Evolutionary conservation across 768 basidiomycete species (phyloP).

Genomic region (Coprinellus aureogranulatus): DNA sequence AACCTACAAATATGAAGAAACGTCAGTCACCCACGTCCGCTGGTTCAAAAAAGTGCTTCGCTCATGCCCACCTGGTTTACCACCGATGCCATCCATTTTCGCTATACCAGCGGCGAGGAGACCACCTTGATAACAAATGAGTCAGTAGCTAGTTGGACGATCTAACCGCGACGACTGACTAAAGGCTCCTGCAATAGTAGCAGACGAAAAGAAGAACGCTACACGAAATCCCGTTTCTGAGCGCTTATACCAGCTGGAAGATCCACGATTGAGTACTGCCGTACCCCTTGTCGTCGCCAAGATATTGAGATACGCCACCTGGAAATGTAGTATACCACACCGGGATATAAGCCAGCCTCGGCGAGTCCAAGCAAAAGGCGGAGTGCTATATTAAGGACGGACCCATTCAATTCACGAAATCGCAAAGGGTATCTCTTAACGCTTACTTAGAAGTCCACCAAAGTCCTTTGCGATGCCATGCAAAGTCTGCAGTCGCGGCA

Average conservation of each 20-base stretch:
- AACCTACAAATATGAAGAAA: slow-evolving; percentile 33
- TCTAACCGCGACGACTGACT: slow-evolving; percentile 36
- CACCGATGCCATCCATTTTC: slow-evolving; percentile 69
- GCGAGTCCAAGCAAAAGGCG: slow-evolving; percentile 62
- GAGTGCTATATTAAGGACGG: slow-evolving; percentile 38
- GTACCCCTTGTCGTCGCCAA: too few relatives aligned
- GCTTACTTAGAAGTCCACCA: slow-evolving; percentile 58
- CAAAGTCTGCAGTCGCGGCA: slow-evolving; percentile 47
- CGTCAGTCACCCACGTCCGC: background rate
- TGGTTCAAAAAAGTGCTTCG: slow-evolving; percentile 36
- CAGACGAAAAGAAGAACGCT: slow-evolving; percentile 77
- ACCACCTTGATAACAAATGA: slow-evolving; percentile 49
- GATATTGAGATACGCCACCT: slow-evolving; percentile 44
- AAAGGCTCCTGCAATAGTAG: slow-evolving; percentile 76
- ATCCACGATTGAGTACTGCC: too few relatives aligned
- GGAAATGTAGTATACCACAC: slow-evolving; percentile 61
- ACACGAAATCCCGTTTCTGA: slow-evolving; percentile 70
- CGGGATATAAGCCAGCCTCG: slow-evolving; percentile 59
- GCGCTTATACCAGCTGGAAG: slow-evolving; percentile 82
- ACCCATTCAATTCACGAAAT: too few relatives aligned
- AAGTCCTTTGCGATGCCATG: slow-evolving; percentile 64
- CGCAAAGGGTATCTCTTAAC: background rate
- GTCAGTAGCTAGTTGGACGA: background rate
- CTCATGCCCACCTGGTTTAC: slow-evolving; percentile 46
- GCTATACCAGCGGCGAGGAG: slow-evolving; percentile 64